Conservation (phyloP, 2,329 filamentous ascomycete genomes). For the Achaetomium macrosporum region DNA sequence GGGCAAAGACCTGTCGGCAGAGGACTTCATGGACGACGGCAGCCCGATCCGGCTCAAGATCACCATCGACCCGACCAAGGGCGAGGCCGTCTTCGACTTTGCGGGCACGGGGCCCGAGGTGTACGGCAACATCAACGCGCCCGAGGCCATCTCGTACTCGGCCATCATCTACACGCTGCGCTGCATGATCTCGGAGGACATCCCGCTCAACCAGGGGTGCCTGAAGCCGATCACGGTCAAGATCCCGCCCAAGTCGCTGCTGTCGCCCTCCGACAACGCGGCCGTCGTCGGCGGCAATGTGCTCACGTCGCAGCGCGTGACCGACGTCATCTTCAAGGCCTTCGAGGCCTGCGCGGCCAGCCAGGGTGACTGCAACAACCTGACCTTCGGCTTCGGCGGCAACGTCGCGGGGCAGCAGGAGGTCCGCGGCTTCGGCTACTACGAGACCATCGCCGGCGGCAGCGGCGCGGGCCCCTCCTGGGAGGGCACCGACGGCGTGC, state of each 20-base stretch:
- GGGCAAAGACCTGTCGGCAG: constrained; percentile 63
- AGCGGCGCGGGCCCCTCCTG: constrained; percentile 66
- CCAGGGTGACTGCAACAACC: constrained; percentile 78
- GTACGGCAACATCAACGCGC: constrained; percentile 71
- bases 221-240: constrained; percentile 68
- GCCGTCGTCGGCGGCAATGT: constrained; percentile 83
- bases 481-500: constrained; percentile 70
- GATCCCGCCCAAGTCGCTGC: constrained; percentile 66
- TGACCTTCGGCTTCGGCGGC: constrained; percentile 77
- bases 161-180: constrained; percentile 84
- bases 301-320: constrained; percentile 72
- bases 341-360: constrained; percentile 73
- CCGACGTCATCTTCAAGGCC: constrained; percentile 74
- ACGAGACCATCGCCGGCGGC: constrained; percentile 78
- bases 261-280: constrained; percentile 68
- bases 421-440: constrained; percentile 77
- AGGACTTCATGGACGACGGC: constrained; percentile 85
- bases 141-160: constrained; percentile 68
- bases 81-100: constrained; percentile 74
- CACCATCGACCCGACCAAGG: constrained; percentile 66
- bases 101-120: constrained; percentile 69
- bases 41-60: constrained; percentile 70
- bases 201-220: constrained; percentile 83
- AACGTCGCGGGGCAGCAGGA: constrained; percentile 51
- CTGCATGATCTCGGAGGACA: constrained; percentile 72